Evolutionary conservation across 129 eudicot genomes (phyloP).

Genomic region (Apium graveolens): DNA sequence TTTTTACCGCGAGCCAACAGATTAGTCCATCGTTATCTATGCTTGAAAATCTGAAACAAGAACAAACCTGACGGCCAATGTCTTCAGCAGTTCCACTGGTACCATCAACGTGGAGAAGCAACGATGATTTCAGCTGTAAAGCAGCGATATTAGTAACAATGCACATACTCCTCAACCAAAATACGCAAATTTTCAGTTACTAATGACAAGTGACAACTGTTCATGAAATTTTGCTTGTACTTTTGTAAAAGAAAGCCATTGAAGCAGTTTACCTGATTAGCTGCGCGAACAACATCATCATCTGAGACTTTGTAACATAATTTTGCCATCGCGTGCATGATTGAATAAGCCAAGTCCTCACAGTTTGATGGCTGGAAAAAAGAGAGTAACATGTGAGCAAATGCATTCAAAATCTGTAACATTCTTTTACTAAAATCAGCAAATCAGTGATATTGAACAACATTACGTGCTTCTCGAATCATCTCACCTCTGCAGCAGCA

Average conservation of each 20-base stretch:
- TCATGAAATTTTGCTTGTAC: too few species aligned
- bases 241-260: too few species aligned
- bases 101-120: conserved; percentile 64
- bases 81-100: conserved; percentile 50
- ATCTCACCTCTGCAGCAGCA: conserved; percentile 88
- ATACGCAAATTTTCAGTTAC: too few species aligned
- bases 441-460: background rate
- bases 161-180: too few species aligned
- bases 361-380: conserved; percentile 60
- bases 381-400: background rate
- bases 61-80: conserved; percentile 55
- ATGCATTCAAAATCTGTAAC: background rate
- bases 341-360: conserved; percentile 73
- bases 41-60: background rate
- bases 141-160: conserved; percentile 2
- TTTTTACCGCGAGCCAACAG: background rate
- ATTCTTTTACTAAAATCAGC: background rate
- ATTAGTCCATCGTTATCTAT: background rate
- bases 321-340: conserved; percentile 63
- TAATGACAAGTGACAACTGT: too few species aligned
- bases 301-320: conserved; percentile 65
- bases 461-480: background rate
- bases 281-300: conserved; percentile 80
- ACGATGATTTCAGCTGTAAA: conserved; percentile 50
- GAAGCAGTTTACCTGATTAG: conserved; percentile 50